These are phyloP conservation scores for Cynara cardunculus DNA, from an alignment of 129 eudicot species.

Conservation along the genomic window DNA sequence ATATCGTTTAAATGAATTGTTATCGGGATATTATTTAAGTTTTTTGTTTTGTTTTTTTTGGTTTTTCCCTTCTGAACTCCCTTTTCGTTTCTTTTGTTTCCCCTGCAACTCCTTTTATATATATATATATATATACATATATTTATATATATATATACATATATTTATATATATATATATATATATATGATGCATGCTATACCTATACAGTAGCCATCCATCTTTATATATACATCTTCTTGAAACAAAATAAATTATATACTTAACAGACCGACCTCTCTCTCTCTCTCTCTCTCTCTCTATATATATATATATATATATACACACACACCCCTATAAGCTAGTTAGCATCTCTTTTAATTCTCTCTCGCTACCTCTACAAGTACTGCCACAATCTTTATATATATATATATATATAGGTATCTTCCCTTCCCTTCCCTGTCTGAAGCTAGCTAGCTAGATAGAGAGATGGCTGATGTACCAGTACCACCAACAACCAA, in stretches of 20 bases:
- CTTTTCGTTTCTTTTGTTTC: no score
- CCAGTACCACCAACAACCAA: conserved; percentile 31
- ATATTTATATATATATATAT: background rate
- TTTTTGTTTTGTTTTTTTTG: no score
- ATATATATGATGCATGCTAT: background rate
- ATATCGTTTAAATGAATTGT: no score
- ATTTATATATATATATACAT: background rate
- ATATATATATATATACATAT: background rate
- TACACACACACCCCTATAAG: no score
- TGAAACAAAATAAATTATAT: background rate
- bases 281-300: no score
- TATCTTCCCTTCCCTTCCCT: no score
- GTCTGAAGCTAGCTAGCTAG: background rate
- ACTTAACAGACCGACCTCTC: background rate
- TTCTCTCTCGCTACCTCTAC: background rate
- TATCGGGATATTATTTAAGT: no score
- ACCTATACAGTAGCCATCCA: background rate
- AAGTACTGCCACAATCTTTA: background rate
- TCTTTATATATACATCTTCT: background rate
- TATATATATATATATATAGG: background rate
- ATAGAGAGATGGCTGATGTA: conserved; percentile 11
- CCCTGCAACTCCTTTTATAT: no score
- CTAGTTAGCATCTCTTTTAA: background rate
- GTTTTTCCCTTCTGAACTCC: no score
- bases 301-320: no score